phyloP scores from a whole-genome alignment of 257 asterid genomes.

The Lavandula angustifolia region DNA sequence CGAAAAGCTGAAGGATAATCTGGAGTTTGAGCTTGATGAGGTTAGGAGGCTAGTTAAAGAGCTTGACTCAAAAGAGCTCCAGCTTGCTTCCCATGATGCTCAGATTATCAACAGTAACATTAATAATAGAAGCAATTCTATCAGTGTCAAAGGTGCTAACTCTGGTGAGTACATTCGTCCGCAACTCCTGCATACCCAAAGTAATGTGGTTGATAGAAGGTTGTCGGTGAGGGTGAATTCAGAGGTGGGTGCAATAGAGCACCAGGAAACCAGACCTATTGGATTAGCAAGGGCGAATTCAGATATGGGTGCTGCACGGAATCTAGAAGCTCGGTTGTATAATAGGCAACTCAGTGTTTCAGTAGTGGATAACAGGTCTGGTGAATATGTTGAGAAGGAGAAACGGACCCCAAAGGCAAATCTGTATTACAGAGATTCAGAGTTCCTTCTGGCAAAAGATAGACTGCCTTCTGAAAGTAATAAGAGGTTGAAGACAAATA shows the following conservation, averaged over 20 bases:
- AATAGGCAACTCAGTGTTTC: constrained; percentile 62
- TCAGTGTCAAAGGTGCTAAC: constrained; percentile 37
- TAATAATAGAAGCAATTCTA: constrained; percentile 30
- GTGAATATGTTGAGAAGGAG: constrained; percentile 64
- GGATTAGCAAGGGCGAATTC: constrained; percentile 43
- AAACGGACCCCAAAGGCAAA: constrained; percentile 85
- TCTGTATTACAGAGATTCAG: constrained; percentile 66
- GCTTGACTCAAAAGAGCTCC: constrained; percentile 57
- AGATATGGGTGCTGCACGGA: constrained; percentile 47
- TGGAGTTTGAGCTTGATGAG: constrained; percentile 58
- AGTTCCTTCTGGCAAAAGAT: constrained; percentile 78
- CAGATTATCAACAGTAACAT: constrained; percentile 34
- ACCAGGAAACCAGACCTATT: constrained; percentile 35
- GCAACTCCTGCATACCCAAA: constrained; percentile 35
- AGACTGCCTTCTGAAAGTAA: constrained; percentile 71
- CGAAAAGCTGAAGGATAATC: constrained; percentile 44
- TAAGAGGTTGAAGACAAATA: constrained; percentile 59
- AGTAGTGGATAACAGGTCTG: constrained; percentile 42
- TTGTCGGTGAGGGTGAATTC: constrained; percentile 49
- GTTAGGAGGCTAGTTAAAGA: constrained; percentile 47
- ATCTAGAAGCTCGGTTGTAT: constrained; percentile 47
- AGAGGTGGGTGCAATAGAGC: constrained; percentile 32
- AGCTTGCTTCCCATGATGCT: constrained; percentile 38
- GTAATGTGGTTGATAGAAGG: constrained; percentile 32
- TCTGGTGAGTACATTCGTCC: constrained; percentile 38